A percentile compares a stretch with the other conserved stretches of the same genome.
phyloP scores from a whole-genome alignment of 768 basidiomycete species.

The Tylopilus balloui region DNA sequence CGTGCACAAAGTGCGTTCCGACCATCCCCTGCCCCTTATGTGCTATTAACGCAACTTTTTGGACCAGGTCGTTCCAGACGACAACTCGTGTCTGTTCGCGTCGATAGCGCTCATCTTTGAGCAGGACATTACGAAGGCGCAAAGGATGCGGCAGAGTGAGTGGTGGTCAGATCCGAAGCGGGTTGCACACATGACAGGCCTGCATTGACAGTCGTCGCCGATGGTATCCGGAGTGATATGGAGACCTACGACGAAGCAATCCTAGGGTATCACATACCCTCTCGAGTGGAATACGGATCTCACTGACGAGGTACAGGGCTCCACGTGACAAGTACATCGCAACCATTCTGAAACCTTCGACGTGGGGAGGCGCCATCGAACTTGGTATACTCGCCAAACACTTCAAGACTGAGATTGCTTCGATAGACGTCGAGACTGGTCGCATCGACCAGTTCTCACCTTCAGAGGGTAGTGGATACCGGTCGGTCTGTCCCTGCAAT shows the following conservation, averaged over 20 bases:
- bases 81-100: slow-evolving; percentile 94
- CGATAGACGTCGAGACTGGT: slow-evolving; percentile 89
- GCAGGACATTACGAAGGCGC: slow-evolving; percentile 71
- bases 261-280: slow-evolving; percentile 57
- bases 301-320: slow-evolving; percentile 35
- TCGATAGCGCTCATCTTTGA: slow-evolving; percentile 82
- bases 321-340: slow-evolving; percentile 67
- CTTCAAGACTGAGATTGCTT: slow-evolving; percentile 81
- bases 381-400: slow-evolving; percentile 79
- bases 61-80: slow-evolving; percentile 82
- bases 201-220: slow-evolving; percentile 65
- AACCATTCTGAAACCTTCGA: slow-evolving; percentile 71
- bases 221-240: slow-evolving; percentile 69
- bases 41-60: not conserved
- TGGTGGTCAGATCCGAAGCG: not conserved
- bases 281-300: not conserved
- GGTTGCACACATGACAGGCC: slow-evolving; percentile 6
- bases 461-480: slow-evolving; percentile 33
- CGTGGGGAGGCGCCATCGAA: slow-evolving; percentile 98
- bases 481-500: slow-evolving; percentile 10
- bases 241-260: slow-evolving; percentile 80
- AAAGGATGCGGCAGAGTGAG: slow-evolving; percentile 69
- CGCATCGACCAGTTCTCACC: slow-evolving; percentile 75
- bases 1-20: slow-evolving; percentile 61
- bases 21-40: not conserved